phyloP scores from a whole-genome alignment of 2,329 filamentous ascomycete species.

The Cladosporium velox region DNA sequence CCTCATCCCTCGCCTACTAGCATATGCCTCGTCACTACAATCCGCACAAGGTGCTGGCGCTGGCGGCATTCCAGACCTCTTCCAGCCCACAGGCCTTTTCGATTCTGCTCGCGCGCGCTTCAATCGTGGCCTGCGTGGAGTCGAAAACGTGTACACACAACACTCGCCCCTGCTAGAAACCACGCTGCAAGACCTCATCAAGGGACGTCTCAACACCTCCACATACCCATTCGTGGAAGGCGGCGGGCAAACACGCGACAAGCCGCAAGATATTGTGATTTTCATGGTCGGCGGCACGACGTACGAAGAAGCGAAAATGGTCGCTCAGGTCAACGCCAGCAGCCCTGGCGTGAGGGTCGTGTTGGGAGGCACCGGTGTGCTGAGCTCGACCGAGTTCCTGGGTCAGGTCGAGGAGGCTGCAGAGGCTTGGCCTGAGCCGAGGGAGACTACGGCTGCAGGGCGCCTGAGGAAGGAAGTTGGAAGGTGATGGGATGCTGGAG shows the following conservation, averaged over 20 bases:
- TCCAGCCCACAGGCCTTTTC: slow-evolving; percentile 89
- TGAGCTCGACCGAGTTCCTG: slow-evolving; percentile 85
- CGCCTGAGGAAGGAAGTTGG: slow-evolving; percentile 64
- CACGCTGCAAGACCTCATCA: slow-evolving; percentile 90
- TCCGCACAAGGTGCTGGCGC: slow-evolving; percentile 64
- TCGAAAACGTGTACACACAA: slow-evolving; percentile 98
- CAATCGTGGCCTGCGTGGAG: slow-evolving; percentile 85
- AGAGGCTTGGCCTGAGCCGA: slow-evolving; percentile 76
- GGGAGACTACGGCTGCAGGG: slow-evolving; percentile 60
- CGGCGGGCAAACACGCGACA: slow-evolving; percentile 82
- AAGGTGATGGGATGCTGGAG: slow-evolving; percentile 32
- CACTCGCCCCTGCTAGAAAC: slow-evolving; percentile 86
- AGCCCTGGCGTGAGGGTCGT: slow-evolving; percentile 87
- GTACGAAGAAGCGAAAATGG: slow-evolving; percentile 95
- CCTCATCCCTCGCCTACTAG: slow-evolving; percentile 77
- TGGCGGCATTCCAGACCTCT: slow-evolving; percentile 82
- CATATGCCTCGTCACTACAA: slow-evolving; percentile 85
- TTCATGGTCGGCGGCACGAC: slow-evolving; percentile 94
- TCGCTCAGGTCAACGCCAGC: slow-evolving; percentile 90
- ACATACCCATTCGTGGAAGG: slow-evolving; percentile 94
- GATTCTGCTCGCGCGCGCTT: slow-evolving; percentile 83
- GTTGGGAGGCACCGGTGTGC: slow-evolving; percentile 81
- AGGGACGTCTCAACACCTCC: slow-evolving; percentile 80
- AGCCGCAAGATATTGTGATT: slow-evolving; percentile 93
- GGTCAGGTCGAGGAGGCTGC: slow-evolving; percentile 92